Percentiles rank a stretch among this genome's conserved stretches.
phyloP scores from a whole-genome alignment of 2,329 filamentous ascomycete species.

The Proliferodiscus dingleyae region DNA sequence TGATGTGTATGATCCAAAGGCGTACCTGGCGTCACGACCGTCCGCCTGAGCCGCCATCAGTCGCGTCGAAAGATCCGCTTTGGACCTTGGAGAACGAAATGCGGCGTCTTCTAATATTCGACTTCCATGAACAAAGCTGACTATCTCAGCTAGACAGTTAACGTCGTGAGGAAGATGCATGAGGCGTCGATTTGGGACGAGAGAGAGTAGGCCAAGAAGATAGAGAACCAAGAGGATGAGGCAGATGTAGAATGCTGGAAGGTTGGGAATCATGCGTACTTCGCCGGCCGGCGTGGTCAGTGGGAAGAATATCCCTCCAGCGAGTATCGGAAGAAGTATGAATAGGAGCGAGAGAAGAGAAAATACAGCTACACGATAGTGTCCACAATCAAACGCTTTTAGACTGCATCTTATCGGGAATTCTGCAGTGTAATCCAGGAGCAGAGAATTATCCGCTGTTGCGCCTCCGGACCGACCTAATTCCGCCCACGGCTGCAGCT shows the following conservation, averaged over 20 bases:
- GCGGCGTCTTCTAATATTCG: conserved; percentile 67
- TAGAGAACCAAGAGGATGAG: conserved; percentile 69
- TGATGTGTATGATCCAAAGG: conserved; percentile 26
- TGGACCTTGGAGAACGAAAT: conserved; percentile 64
- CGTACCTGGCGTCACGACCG: conserved; percentile 21
- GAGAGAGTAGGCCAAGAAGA: conserved; percentile 54
- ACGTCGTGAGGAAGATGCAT: conserved; percentile 70
- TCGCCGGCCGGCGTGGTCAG: conserved; percentile 50
- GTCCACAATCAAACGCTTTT: conserved; percentile 50
- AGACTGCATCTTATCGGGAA: conserved; percentile 56
- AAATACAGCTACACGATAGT: conserved; percentile 60
- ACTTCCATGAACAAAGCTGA: conserved; percentile 71
- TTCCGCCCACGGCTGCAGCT: conserved; percentile 65
- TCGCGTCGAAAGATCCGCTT: conserved; percentile 62
- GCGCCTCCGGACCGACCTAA: conserved; percentile 54
- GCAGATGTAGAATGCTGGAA: conserved; percentile 68
- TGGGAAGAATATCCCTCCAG: conserved; percentile 69
- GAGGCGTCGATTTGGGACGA: conserved; percentile 57
- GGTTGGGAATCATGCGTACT: conserved; percentile 66
- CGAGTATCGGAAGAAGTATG: conserved; percentile 60
- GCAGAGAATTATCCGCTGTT: conserved; percentile 56
- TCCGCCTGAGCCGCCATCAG: conserved; percentile 39
- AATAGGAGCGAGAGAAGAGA: conserved; percentile 57
- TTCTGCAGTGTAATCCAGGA: conserved; percentile 64
- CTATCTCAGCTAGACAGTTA: conserved; percentile 67